Percentiles rank a stretch among this genome's conserved stretches.
Evolutionary conservation across 2,329 filamentous ascomycete genomes (phyloP).

Genomic region (Balansia obtecta): DNA sequence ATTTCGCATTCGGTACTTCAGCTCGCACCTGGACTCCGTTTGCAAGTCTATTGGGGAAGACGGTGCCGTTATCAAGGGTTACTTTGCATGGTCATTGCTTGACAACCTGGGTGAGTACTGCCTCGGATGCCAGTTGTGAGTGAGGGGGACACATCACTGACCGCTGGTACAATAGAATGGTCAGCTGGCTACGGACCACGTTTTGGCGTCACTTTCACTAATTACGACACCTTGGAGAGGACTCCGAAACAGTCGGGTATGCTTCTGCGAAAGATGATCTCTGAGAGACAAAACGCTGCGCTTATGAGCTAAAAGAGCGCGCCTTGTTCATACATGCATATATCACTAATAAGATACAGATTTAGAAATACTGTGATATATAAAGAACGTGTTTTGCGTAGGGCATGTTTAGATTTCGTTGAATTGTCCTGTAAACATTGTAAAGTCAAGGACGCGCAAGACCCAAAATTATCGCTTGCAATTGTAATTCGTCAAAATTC

Average conservation of each 20-base stretch:
- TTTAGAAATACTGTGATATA: no score
- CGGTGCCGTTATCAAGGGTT: conserved; percentile 18
- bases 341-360: not conserved
- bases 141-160: not conserved
- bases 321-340: not conserved
- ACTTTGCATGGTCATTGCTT: conserved; percentile 23
- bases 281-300: conserved; percentile 8
- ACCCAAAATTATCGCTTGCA: not conserved
- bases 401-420: no score
- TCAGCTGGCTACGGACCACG: conserved; percentile 25
- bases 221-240: conserved; percentile 23
- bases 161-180: conserved; percentile 14
- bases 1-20: conserved; percentile 25
- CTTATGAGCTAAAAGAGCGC: not conserved
- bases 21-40: conserved; percentile 25
- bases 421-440: no score
- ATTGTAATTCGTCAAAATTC: not conserved
- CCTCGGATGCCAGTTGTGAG: not conserved
- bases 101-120: conserved; percentile 22
- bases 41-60: conserved; percentile 17
- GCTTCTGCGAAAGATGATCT: conserved; percentile 16
- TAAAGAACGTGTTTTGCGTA: no score
- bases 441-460: not conserved
- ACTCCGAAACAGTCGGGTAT: conserved; percentile 25
- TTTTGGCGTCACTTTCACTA: conserved; percentile 25